A percentile compares a stretch with the other conserved stretches of the same genome.
Conservation (phyloP, 176 grass and related monocot species). For the Oryza australiensis region DNA sequence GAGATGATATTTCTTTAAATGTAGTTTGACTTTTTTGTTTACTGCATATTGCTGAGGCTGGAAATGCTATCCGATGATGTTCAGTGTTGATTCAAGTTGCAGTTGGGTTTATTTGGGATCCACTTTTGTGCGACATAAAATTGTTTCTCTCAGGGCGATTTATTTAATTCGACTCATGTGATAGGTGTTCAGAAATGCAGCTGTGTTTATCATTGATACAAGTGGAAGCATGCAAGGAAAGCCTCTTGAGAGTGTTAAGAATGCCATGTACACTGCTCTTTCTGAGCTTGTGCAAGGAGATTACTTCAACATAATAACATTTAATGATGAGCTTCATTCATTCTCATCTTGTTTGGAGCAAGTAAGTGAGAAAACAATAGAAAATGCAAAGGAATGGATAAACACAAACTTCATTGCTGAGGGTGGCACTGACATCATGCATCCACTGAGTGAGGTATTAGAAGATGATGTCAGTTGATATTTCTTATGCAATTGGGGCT, state of each 20-base stretch:
- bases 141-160: neutral
- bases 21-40: conserved; percentile 2
- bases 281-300: conserved; percentile 69
- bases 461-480: conserved; percentile 15
- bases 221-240: conserved; percentile 97
- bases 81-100: neutral
- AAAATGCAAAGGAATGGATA: conserved; percentile 74
- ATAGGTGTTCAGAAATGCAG: conserved; percentile 78
- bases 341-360: conserved; percentile 83
- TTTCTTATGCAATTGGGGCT: conserved; percentile 11
- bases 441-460: conserved; percentile 80
- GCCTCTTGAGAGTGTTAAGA: conserved; percentile 82
- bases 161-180: conserved; percentile 26
- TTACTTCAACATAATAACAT: conserved; percentile 87
- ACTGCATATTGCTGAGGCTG: neutral
- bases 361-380: conserved; percentile 64
- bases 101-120: conserved; percentile 4
- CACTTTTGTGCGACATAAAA: conserved; percentile 17
- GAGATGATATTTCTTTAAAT: conserved; percentile 14
- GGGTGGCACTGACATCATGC: conserved; percentile 83
- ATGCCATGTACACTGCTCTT: conserved; percentile 57
- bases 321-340: conserved; percentile 64
- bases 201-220: conserved; percentile 83
- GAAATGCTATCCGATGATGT: conserved; percentile 1
- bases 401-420: conserved; percentile 57